phyloP scores from a whole-genome alignment of 176 grass and related monocot genomes.

The Oryza glaberrima region DNA sequence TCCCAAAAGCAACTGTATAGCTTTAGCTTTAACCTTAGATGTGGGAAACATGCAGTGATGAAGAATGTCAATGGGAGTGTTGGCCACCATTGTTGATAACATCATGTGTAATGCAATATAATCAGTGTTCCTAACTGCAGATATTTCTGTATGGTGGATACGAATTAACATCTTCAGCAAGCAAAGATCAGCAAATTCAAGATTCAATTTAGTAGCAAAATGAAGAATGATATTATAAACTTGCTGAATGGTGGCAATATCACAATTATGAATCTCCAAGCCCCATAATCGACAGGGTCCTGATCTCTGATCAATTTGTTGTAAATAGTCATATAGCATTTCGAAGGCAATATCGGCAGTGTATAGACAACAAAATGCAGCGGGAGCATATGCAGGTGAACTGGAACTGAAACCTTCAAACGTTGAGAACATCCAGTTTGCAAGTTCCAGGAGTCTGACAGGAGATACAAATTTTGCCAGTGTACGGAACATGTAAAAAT shows the following conservation, averaged over 20 bases:
- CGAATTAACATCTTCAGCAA: slow-evolving; percentile 61
- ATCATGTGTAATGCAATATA: slow-evolving; percentile 64
- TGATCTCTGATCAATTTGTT: slow-evolving; percentile 43
- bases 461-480: slow-evolving; percentile 70
- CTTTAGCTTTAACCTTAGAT: slow-evolving; percentile 74
- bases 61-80: slow-evolving; percentile 64
- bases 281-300: slow-evolving; percentile 49
- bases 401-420: slow-evolving; percentile 37
- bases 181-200: slow-evolving; percentile 77
- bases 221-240: slow-evolving; percentile 70
- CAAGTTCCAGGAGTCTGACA: slow-evolving; percentile 74
- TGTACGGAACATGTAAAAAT: slow-evolving; percentile 59
- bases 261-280: slow-evolving; percentile 48
- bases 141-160: slow-evolving; percentile 53
- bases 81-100: slow-evolving; percentile 63
- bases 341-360: slow-evolving; percentile 69
- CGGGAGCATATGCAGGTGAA: slow-evolving; percentile 45
- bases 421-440: slow-evolving; percentile 73
- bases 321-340: slow-evolving; percentile 52
- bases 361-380: slow-evolving; percentile 66
- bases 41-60: slow-evolving; percentile 68
- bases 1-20: slow-evolving; percentile 65
- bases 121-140: slow-evolving; percentile 47
- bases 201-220: slow-evolving; percentile 61
- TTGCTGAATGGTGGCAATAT: slow-evolving; percentile 58